phyloP scores from a whole-genome alignment of 2,329 filamentous ascomycete genomes.

The Penicillium sp. region DNA sequence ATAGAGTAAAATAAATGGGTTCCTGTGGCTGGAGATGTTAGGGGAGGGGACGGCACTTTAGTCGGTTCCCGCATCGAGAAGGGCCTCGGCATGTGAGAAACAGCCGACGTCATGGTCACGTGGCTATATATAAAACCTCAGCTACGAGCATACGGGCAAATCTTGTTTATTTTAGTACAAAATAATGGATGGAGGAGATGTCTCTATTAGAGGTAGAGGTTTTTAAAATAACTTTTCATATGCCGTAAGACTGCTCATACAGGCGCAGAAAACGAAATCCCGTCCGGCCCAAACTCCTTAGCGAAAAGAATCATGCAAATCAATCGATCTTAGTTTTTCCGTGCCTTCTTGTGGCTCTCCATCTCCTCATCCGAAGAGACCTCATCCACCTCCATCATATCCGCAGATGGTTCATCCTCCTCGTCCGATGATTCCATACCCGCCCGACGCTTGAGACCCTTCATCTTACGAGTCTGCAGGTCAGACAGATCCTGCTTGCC shows the following conservation, averaged over 20 bases:
- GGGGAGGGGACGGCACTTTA: conserved; percentile 24
- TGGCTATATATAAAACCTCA: conserved; percentile 11
- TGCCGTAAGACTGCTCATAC: conserved; percentile 17
- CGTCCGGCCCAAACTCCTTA: conserved; percentile 21
- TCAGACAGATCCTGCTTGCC: conserved; percentile 79
- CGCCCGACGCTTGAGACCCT: conserved; percentile 81
- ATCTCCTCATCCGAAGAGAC: conserved; percentile 19
- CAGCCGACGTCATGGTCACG: conserved; percentile 31
- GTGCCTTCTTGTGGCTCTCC: conserved; percentile 27
- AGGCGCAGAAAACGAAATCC: conserved; percentile 20
- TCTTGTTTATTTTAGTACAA: not conserved
- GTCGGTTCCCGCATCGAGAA: conserved; percentile 21
- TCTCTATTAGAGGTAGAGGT: conserved; percentile 6
- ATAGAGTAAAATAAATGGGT: not conserved
- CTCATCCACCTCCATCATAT: conserved; percentile 42
- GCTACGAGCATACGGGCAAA: not conserved
- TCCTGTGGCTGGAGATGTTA: not conserved
- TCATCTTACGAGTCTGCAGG: conserved; percentile 97
- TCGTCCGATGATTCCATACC: conserved; percentile 49
- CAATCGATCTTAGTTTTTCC: conserved; percentile 22
- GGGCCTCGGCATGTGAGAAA: conserved; percentile 37
- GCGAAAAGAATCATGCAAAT: conserved; percentile 19
- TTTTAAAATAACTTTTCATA: conserved; percentile 18
- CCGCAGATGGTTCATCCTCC: conserved; percentile 41
- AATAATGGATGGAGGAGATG: conserved; percentile 1